Conservation (phyloP, 2,329 filamentous ascomycete species). For the Pezicula rhizophila region DNA sequence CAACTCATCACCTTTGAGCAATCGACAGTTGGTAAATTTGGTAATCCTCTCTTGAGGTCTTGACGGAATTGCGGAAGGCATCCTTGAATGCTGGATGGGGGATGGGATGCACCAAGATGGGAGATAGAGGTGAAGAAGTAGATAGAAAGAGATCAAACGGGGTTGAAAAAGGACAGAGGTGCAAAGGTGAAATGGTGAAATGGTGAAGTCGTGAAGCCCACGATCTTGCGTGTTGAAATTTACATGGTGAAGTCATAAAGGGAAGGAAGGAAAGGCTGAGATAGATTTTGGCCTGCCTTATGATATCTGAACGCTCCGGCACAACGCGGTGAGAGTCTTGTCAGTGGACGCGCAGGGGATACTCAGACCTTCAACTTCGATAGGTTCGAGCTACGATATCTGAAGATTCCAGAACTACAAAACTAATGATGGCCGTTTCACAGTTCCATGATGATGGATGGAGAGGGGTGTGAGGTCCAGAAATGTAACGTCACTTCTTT, state of each 20-base stretch:
- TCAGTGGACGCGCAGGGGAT: not conserved
- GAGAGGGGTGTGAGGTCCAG: not conserved
- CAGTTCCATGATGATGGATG: not conserved
- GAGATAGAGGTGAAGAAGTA: not conserved
- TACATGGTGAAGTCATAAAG: conserved; percentile 15
- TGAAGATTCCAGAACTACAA: not conserved
- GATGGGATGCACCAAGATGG: not conserved
- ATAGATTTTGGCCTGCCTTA: conserved; percentile 9
- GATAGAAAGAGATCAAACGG: not conserved
- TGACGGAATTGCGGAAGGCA: conserved; percentile 34
- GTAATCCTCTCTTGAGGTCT: conserved; percentile 54
- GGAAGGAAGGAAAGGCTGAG: conserved; percentile 6
- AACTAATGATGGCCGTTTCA: too few relatives aligned
- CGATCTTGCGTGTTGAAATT: conserved; percentile 1
- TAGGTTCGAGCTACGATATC: not conserved
- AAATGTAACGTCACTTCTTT: not conserved
- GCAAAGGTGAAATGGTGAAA: not conserved
- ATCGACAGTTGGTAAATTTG: conserved; percentile 83
- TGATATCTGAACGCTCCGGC: conserved; percentile 6
- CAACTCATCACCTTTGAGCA: conserved; percentile 61
- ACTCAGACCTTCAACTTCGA: conserved; percentile 10
- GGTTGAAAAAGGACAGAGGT: too few relatives aligned
- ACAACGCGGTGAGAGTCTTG: not conserved
- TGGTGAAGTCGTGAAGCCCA: not conserved
- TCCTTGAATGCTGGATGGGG: conserved; percentile 2